phyloP scores from a whole-genome alignment of 2,329 filamentous ascomycete species.

The Colletotrichum agaves region DNA sequence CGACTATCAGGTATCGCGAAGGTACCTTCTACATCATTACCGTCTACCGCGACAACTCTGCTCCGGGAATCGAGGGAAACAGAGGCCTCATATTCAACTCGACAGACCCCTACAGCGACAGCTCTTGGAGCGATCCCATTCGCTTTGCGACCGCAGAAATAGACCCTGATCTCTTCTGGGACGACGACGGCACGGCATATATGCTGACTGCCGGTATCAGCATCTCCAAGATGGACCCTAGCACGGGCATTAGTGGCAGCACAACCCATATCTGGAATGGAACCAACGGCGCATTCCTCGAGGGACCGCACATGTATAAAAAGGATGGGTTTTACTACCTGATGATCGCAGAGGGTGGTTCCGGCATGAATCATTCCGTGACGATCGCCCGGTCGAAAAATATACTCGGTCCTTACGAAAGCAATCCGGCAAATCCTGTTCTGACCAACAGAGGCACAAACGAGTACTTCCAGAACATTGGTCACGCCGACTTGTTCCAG shows the following conservation, averaged over 20 bases:
- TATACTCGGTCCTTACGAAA: constrained; percentile 56
- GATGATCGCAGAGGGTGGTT: constrained; percentile 64
- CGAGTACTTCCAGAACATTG: constrained; percentile 55
- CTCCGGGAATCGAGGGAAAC: constrained; percentile 38
- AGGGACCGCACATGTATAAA: constrained; percentile 64
- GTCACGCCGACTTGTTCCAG: constrained; percentile 58
- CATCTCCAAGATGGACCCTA: constrained; percentile 47
- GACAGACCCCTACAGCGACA: constrained; percentile 54
- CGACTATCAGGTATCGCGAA: constrained; percentile 55
- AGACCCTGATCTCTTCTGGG: constrained; percentile 64
- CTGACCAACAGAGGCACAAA: constrained; percentile 53
- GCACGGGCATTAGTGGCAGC: constrained; percentile 47
- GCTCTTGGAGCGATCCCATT: constrained; percentile 52
- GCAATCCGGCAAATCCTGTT: constrained; percentile 55
- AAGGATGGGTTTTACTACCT: constrained; percentile 64
- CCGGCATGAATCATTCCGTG: constrained; percentile 52
- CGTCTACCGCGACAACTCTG: no score
- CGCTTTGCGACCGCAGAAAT: constrained; percentile 48
- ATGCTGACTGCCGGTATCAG: constrained; percentile 44
- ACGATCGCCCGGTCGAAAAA: constrained; percentile 54
- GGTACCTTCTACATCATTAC: constrained; percentile 54
- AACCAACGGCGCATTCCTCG: constrained; percentile 53
- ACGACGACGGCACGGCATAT: constrained; percentile 60
- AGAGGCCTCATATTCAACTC: constrained; percentile 50
- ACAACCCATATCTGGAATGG: constrained; percentile 55